Percentiles rank a stretch among this genome's conserved stretches.
Conservation (phyloP, 2,329 filamentous ascomycete species). For the Nigrograna mackinnonii region DNA sequence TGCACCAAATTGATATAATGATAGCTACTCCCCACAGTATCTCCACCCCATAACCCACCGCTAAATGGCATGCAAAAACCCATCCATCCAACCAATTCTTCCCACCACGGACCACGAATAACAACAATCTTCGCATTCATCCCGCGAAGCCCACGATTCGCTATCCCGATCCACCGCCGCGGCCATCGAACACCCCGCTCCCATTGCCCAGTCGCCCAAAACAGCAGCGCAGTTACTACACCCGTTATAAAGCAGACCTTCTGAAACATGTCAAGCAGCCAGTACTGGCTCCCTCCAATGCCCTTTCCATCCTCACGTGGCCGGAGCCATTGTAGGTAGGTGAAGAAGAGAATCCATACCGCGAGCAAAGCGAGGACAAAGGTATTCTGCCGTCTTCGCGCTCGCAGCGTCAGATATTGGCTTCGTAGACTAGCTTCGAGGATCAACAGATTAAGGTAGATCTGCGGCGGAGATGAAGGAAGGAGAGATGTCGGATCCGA, state of each 20-base stretch:
- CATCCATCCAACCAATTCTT: slow-evolving; percentile 72
- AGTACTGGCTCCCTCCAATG: slow-evolving; percentile 92
- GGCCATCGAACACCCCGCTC: slow-evolving; percentile 95
- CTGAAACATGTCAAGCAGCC: slow-evolving; percentile 88
- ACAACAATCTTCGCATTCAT: slow-evolving; percentile 98
- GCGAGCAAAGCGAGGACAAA: slow-evolving; percentile 84
- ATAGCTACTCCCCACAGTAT: slow-evolving; percentile 68
- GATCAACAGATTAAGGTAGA: slow-evolving; percentile 97
- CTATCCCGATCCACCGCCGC: slow-evolving; percentile 82
- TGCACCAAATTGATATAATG: slow-evolving; percentile 71
- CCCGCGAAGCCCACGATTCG: slow-evolving; percentile 84
- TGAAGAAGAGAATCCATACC: slow-evolving; percentile 82
- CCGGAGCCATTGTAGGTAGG: slow-evolving; percentile 89
- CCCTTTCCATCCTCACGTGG: slow-evolving; percentile 93
- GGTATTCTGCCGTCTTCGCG: slow-evolving; percentile 86
- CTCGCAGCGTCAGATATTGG: slow-evolving; percentile 88
- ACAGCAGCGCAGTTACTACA: slow-evolving; percentile 79
- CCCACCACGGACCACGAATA: slow-evolving; percentile 80
- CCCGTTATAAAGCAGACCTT: slow-evolving; percentile 92
- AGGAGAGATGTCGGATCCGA: slow-evolving; percentile 76
- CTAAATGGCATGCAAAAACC: slow-evolving; percentile 79
- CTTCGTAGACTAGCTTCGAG: slow-evolving; percentile 92
- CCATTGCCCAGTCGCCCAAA: slow-evolving; percentile 97
- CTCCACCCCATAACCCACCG: slow-evolving; percentile 37
- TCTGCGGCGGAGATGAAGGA: slow-evolving; percentile 91